Percentiles rank a stretch among this genome's conserved stretches.
Evolutionary conservation across 176 grass and related monocot genomes (phyloP).

Genomic region (Zoysia japonica): DNA sequence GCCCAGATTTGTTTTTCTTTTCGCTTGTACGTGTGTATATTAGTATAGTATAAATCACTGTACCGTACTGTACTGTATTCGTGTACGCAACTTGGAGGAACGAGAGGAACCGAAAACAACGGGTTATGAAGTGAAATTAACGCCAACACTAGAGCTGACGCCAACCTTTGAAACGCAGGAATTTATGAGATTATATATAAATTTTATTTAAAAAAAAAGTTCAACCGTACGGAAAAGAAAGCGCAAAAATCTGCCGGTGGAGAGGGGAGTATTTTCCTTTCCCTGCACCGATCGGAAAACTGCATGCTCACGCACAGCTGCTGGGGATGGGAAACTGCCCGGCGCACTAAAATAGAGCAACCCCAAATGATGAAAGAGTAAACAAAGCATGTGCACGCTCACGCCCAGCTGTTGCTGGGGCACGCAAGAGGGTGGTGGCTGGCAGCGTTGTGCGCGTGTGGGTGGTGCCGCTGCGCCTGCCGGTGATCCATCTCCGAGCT

Average conservation of each 20-base stretch:
- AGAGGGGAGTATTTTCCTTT: no score
- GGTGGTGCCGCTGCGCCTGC: background rate
- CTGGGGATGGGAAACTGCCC: background rate
- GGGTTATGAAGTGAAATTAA: background rate
- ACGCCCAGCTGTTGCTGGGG: constrained; percentile 28
- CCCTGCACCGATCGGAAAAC: no score
- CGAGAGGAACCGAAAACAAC: background rate
- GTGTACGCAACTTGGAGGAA: background rate
- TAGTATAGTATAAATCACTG: background rate
- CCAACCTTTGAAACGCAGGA: no score
- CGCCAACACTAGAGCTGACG: background rate
- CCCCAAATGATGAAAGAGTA: constrained; percentile 10
- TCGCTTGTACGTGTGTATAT: background rate
- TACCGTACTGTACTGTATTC: background rate
- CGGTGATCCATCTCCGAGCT: background rate
- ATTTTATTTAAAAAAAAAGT: no score
- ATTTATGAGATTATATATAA: no score
- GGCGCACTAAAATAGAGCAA: constrained; percentile 14
- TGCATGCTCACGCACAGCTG: no score
- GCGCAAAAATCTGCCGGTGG: no score
- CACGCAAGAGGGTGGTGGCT: no score
- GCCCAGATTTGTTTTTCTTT: background rate
- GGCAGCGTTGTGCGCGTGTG: background rate
- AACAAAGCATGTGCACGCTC: background rate
- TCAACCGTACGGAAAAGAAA: no score